Percentiles rank a stretch among this genome's conserved stretches.
Conservation (phyloP, 495 filamentous ascomycete species). For the Neurospora sp. region DNA sequence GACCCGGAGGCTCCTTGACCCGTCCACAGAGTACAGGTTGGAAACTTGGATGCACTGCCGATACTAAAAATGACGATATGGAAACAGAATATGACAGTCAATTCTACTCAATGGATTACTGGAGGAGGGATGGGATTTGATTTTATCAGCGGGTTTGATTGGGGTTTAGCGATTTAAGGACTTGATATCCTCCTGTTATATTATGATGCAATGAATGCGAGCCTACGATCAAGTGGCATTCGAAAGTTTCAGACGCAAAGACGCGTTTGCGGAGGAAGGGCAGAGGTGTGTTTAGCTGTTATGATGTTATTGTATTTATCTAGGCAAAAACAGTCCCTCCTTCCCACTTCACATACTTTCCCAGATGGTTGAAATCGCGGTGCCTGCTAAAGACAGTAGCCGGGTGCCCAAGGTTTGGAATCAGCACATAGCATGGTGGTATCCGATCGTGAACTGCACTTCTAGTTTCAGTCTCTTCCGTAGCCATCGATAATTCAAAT, state of each 20-base stretch:
- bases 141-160: not conserved
- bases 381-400: not conserved
- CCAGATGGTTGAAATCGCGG: not conserved
- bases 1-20: not conserved
- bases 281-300: not conserved
- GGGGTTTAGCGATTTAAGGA: not conserved
- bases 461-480: not conserved
- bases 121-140: not conserved
- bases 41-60: not conserved
- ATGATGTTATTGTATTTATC: not conserved
- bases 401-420: not conserved
- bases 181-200: not conserved
- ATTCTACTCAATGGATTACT: not conserved
- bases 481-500: not conserved
- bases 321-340: not conserved
- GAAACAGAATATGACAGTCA: not conserved
- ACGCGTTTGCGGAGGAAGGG: not conserved
- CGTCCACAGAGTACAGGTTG: not conserved
- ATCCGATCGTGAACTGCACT: not conserved
- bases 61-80: not conserved
- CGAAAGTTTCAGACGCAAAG: not conserved
- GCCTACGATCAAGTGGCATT: not conserved
- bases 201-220: not conserved
- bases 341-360: not conserved
- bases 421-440: not conserved